Conservation (phyloP, 345 rosid species). For the Populus simonii region DNA sequence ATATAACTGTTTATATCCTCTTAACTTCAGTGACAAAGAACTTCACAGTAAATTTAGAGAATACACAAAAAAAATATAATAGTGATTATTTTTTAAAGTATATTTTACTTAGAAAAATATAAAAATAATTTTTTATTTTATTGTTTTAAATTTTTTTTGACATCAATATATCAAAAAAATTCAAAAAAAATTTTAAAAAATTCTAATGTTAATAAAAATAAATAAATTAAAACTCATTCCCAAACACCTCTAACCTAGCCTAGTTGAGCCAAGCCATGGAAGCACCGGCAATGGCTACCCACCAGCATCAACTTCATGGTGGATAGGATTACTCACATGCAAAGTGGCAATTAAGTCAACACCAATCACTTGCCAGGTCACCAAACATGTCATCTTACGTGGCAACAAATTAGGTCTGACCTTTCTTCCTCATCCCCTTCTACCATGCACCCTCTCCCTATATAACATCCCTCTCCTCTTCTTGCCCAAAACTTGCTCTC, state of each 20-base stretch:
- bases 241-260: neutral
- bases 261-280: neutral
- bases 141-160: no score
- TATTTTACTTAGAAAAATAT: no score
- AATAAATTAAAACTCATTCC: no score
- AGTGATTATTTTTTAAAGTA: no score
- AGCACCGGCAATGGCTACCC: neutral
- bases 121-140: no score
- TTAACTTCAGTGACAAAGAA: no score
- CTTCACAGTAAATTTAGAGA: no score
- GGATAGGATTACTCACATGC: neutral
- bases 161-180: no score
- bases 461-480: constrained; percentile 2
- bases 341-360: constrained; percentile 27
- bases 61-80: no score
- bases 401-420: constrained; percentile 43
- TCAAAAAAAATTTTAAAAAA: no score
- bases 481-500: constrained; percentile 7
- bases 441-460: neutral
- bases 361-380: constrained; percentile 39
- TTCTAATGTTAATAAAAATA: no score
- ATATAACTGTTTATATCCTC: no score
- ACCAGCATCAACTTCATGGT: neutral
- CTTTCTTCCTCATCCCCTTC: neutral
- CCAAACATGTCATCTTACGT: constrained; percentile 24